These are phyloP conservation scores for Lepidium didymum DNA, from an alignment of 345 rosid species.

Conservation along the genomic window DNA sequence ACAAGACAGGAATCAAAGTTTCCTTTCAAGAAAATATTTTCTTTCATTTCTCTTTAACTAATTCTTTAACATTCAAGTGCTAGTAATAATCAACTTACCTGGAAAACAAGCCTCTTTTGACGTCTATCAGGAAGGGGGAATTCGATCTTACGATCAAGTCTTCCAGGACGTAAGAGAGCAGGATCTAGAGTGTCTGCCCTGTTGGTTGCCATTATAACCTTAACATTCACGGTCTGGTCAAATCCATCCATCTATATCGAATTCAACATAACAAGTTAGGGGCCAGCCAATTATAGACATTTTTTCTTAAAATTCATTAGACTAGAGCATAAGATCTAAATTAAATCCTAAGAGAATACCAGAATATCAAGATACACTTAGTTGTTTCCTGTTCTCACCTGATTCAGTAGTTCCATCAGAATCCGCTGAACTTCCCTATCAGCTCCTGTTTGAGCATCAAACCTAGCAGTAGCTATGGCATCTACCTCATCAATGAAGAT, in stretches of 20 bases:
- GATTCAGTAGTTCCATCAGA: constrained; percentile 93
- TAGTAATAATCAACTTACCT: constrained; percentile 34
- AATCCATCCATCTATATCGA: constrained; percentile 71
- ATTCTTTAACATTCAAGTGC: background rate
- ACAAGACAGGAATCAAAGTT: background rate
- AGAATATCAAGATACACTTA: background rate
- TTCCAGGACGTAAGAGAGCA: constrained; percentile 95
- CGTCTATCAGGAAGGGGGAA: constrained; percentile 96
- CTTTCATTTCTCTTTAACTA: background rate
- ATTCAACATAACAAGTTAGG: constrained; percentile 17
- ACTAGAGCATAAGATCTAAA: background rate
- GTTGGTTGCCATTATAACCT: constrained; percentile 98
- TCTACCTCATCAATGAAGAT: constrained; percentile 97
- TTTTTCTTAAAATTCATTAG: background rate
- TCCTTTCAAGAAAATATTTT: background rate
- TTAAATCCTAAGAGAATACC: background rate
- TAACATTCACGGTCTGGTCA: constrained; percentile 94
- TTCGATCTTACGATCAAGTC: constrained; percentile 93
- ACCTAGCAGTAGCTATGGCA: constrained; percentile 98
- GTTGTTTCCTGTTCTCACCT: constrained; percentile 36
- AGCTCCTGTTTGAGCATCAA: constrained; percentile 99
- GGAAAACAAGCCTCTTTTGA: constrained; percentile 99
- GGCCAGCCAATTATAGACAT: background rate
- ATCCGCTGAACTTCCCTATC: constrained; percentile 98
- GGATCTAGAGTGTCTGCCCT: constrained; percentile 98